Conservation (phyloP, 1,284 basidiomycete genomes). For the Trichosporon sp. region DNA sequence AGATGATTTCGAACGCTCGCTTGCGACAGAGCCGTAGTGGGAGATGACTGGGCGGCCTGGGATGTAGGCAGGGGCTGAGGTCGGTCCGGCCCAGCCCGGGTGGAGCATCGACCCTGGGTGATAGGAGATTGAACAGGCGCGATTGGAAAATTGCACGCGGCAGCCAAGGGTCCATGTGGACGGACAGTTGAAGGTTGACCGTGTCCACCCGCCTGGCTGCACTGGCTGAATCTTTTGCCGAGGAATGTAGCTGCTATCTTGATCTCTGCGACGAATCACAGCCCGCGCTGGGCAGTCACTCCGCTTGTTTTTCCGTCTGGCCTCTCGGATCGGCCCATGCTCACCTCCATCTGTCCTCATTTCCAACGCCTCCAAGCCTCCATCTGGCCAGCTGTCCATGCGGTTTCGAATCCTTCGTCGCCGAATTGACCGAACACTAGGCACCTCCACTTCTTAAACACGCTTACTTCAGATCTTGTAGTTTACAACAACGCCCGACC, state of each 20-base stretch:
- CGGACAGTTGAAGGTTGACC: not conserved
- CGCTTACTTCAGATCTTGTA: not conserved
- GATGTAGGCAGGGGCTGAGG: not conserved
- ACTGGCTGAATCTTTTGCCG: conserved; percentile 2
- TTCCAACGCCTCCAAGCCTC: not conserved
- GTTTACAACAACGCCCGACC: not conserved
- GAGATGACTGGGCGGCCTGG: not conserved
- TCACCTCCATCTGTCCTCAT: not conserved
- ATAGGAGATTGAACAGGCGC: not conserved
- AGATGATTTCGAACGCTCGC: not conserved
- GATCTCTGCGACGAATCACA: not conserved
- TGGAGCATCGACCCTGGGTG: not conserved
- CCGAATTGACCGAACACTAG: no score
- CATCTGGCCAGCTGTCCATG: not conserved
- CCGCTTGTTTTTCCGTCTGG: not conserved
- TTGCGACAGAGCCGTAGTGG: not conserved
- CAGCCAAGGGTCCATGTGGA: not conserved
- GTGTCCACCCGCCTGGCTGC: not conserved
- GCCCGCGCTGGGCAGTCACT: not conserved
- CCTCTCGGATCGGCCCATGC: not conserved
- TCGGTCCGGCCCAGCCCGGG: not conserved
- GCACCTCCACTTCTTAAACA: not conserved
- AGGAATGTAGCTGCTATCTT: not conserved
- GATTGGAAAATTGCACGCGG: not conserved
- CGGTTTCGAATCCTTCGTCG: no score